Percentiles rank a stretch among this genome's conserved stretches.
These are phyloP conservation scores for Penicillium maclennaniae DNA, from an alignment of 495 filamentous ascomycete species.

Conservation along the genomic window DNA sequence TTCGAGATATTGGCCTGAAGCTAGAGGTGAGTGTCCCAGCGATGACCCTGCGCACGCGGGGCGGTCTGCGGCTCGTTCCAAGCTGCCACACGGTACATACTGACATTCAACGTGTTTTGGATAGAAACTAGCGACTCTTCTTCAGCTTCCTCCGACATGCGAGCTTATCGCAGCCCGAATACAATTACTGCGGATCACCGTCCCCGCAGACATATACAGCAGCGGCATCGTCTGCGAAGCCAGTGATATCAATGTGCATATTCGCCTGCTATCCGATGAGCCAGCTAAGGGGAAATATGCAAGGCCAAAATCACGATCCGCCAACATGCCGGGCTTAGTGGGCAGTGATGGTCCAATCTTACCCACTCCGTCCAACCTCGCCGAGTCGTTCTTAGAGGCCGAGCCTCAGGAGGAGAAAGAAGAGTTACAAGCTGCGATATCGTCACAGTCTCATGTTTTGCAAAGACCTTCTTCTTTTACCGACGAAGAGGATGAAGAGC, in stretches of 20 bases:
- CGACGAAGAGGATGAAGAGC: conserved; percentile 61
- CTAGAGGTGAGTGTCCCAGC: conserved; percentile 53
- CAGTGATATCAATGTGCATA: conserved; percentile 68
- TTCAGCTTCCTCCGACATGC: conserved; percentile 66
- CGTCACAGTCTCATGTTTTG: conserved; percentile 54
- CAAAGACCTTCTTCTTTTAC: conserved; percentile 44
- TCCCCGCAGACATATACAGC: conserved; percentile 77
- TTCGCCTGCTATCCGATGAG: conserved; percentile 41
- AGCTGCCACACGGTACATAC: conserved; percentile 1
- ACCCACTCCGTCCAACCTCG: conserved; percentile 77
- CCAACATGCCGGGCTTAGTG: neutral
- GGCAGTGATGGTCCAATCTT: conserved; percentile 35
- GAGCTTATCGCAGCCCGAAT: conserved; percentile 67
- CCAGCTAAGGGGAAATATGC: conserved; percentile 5
- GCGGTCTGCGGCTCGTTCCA: neutral
- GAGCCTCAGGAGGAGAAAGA: conserved; percentile 72
- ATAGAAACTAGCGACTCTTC: conserved; percentile 70
- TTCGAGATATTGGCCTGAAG: conserved; percentile 75
- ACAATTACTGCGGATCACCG: conserved; percentile 64
- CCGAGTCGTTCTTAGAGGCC: conserved; percentile 79
- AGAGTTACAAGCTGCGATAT: conserved; percentile 72
- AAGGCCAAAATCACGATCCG: conserved; percentile 4
- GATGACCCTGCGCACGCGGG: conserved; percentile 2
- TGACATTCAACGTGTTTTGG: conserved; percentile 11
- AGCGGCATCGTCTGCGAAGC: conserved; percentile 74